Base-by-base conservation (phyloP, 1,284 basidiomycete genomes). In the Irpex rosettiformis region DNA sequence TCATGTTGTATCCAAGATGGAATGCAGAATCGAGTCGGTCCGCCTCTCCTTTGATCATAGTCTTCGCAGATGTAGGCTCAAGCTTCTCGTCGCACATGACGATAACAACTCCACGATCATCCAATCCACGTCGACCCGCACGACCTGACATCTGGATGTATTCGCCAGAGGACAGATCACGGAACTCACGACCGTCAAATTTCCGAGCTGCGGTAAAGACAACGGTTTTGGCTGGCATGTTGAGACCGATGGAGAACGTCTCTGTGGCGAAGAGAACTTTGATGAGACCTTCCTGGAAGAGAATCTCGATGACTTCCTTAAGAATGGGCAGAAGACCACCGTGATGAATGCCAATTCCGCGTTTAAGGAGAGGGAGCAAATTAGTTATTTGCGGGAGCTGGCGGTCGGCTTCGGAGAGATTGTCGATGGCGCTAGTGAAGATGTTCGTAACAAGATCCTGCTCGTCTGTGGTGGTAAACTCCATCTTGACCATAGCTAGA, bases 71-170 rank as follows among this genome's bases (percentile, higher is more conserved):
- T 2, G 84, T 74, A 0, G 97, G 96, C 69, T 99, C 97, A 54
- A 99, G 81, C 76, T 97, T 98, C 76, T 98, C 95, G 74, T 99
- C 96, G 71, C 92, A 94, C 97, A 99, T 99, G 94, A 99, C 94
- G 69, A 99, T 98, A 63, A 99, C 97, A 58, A 99, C 95, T 62
- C 97, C 97, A n/a, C 97, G 87, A 65, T 98, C 96, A 72, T 99
- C 97, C 58, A 99, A 78, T 49, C 97, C 97, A 77, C 97, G 88
- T 70, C 97, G 89, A 67, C 97, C 97, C 3, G 97, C 97, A 65
- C 97, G 92, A 58, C 97, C 97, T 1, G 95, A 96, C 97, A 99
- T 99, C 71, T 98, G 96, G 66, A 97, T 96, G 73, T 98, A 98
- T 79, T 98, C 96, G 61, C 94, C 90, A 1, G 85, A 89, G 0